A percentile compares a stretch with the other conserved stretches of the same genome.
Evolutionary conservation across 352 stramenopile genomes (phyloP).

Genomic region (Pythium oligandrum): DNA sequence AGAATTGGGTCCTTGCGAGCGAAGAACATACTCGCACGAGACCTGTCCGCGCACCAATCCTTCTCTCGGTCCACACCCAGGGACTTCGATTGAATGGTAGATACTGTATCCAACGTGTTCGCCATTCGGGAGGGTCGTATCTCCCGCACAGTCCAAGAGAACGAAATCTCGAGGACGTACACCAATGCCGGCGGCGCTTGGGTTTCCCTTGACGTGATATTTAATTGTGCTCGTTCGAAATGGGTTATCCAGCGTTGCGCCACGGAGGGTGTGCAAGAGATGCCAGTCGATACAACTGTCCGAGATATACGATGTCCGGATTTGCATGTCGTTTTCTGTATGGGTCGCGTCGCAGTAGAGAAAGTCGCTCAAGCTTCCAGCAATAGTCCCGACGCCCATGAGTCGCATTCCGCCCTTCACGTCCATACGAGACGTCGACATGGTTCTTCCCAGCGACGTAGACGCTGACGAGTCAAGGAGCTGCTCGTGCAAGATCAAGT

Average conservation of each 20-base stretch:
- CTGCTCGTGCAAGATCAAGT: too few relatives aligned
- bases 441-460: too few relatives aligned
- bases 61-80: background rate
- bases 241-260: background rate
- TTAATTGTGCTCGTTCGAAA: background rate
- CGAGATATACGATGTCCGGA: background rate
- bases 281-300: background rate
- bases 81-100: background rate
- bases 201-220: background rate
- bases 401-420: too few relatives aligned
- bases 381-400: background rate
- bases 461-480: too few relatives aligned
- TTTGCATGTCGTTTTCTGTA: background rate
- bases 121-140: background rate
- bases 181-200: too few relatives aligned
- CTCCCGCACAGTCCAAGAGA: background rate
- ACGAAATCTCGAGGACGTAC: background rate
- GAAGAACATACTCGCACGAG: background rate
- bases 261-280: background rate
- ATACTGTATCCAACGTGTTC: background rate
- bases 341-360: background rate
- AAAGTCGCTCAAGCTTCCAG: background rate
- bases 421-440: too few relatives aligned
- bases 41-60: background rate
- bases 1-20: background rate